These are phyloP conservation scores for Platanus orientalis DNA, from an alignment of 164 flowering plant species.

Conservation along the genomic window DNA sequence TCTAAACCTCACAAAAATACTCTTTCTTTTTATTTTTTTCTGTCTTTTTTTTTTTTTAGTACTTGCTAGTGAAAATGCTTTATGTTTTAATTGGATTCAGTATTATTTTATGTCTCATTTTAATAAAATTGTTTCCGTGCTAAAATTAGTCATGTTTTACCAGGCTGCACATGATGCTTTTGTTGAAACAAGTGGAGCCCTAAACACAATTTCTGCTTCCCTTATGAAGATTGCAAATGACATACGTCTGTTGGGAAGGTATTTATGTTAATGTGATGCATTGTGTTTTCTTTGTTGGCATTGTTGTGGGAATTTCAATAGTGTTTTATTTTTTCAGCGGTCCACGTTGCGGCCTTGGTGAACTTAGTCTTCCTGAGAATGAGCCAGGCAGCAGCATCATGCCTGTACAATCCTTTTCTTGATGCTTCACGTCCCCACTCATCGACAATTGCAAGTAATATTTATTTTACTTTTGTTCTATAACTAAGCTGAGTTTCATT, in stretches of 20 bases:
- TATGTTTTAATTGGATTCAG: background rate
- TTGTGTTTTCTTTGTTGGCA: background rate
- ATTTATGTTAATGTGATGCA: background rate
- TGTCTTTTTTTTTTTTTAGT: background rate
- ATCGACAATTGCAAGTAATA: background rate
- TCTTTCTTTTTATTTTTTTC: background rate
- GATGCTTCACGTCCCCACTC: background rate
- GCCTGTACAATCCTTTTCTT: conserved; percentile 62
- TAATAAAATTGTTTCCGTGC: background rate
- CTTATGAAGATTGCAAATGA: conserved; percentile 97
- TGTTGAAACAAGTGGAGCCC: conserved; percentile 94
- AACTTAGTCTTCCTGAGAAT: conserved; percentile 96
- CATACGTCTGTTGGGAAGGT: conserved; percentile 93
- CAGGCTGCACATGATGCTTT: conserved; percentile 99
- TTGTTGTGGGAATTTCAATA: background rate
- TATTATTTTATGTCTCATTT: too few relatives aligned
- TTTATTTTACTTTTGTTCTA: background rate
- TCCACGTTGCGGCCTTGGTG: conserved; percentile 98
- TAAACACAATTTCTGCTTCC: conserved; percentile 85
- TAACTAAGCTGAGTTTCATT: conserved; percentile 3
- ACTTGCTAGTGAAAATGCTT: background rate
- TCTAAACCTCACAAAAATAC: background rate
- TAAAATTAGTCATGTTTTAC: conserved; percentile 7
- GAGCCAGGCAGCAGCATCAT: conserved; percentile 99
- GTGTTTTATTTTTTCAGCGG: conserved; percentile 52